Conservation (phyloP, 164 flowering plant species). For the Warburgia ugandensis region DNA sequence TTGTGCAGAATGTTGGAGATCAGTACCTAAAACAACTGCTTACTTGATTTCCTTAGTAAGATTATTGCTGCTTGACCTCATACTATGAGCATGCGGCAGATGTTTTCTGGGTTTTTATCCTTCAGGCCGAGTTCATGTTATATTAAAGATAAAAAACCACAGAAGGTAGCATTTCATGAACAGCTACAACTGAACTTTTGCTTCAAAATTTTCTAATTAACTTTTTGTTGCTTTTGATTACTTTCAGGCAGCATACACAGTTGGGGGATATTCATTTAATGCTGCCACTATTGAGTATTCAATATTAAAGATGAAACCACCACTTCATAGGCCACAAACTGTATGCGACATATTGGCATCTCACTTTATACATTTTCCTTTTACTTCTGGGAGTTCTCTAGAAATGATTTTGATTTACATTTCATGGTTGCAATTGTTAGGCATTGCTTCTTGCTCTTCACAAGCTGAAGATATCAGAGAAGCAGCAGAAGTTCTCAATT, state of each 20-base stretch:
- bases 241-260: slow-evolving; percentile 73
- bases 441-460: slow-evolving; percentile 72
- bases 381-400: background rate
- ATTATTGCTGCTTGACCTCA: too few relatives aligned
- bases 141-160: too few relatives aligned
- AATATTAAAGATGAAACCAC: slow-evolving; percentile 76
- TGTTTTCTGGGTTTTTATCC: too few relatives aligned
- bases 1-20: too few relatives aligned
- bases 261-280: slow-evolving; percentile 68
- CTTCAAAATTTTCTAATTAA: background rate
- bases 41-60: too few relatives aligned
- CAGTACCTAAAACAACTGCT: too few relatives aligned
- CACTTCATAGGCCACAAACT: slow-evolving; percentile 68
- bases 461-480: slow-evolving; percentile 59
- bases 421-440: slow-evolving; percentile 21
- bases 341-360: slow-evolving; percentile 26
- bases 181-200: too few relatives aligned
- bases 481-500: slow-evolving; percentile 48
- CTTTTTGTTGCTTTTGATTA: background rate
- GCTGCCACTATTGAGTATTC: slow-evolving; percentile 69
- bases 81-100: too few relatives aligned
- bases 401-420: background rate
- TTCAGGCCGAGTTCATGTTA: too few relatives aligned
- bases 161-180: slow-evolving; percentile 5
- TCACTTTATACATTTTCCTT: background rate